These are phyloP conservation scores for Eimeria falciformis DNA, from an alignment of 169 alveolate species.

Conservation along the genomic window DNA sequence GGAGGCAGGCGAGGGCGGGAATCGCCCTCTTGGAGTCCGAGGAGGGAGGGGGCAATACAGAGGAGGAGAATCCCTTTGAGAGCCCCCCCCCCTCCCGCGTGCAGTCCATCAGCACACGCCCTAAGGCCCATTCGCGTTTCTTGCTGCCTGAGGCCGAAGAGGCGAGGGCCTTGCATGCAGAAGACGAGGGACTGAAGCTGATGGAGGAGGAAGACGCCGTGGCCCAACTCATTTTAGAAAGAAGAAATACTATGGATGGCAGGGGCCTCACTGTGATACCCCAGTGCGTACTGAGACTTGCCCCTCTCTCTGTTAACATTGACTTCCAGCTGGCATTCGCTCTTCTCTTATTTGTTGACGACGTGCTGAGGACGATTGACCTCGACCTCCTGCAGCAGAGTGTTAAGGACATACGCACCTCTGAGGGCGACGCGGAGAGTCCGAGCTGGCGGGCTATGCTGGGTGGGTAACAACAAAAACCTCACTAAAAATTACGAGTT, in stretches of 20 bases:
- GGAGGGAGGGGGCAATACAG: not conserved
- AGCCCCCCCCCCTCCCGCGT: not conserved
- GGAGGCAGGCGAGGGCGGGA: not conserved
- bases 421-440: constrained; percentile 48
- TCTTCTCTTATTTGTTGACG: constrained; percentile 66
- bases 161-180: constrained; percentile 18
- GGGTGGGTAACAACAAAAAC: constrained; percentile 49
- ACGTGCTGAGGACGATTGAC: constrained; percentile 65
- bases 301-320: constrained; percentile 68
- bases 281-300: constrained; percentile 62
- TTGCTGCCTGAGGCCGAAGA: constrained; percentile 29
- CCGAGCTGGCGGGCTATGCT: constrained; percentile 74
- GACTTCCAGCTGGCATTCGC: constrained; percentile 72
- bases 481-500: not conserved
- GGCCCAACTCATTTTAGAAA: constrained; percentile 42
- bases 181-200: constrained; percentile 1
- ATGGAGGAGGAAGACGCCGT: constrained; percentile 66
- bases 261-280: constrained; percentile 70
- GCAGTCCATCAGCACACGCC: no score
- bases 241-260: constrained; percentile 53
- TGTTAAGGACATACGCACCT: constrained; percentile 73
- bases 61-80: not conserved
- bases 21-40: not conserved
- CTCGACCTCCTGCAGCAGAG: constrained; percentile 74
- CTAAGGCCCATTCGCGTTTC: not conserved